Conservation (phyloP, 108 stramenopile species). For the Seminavis robusta region DNA sequence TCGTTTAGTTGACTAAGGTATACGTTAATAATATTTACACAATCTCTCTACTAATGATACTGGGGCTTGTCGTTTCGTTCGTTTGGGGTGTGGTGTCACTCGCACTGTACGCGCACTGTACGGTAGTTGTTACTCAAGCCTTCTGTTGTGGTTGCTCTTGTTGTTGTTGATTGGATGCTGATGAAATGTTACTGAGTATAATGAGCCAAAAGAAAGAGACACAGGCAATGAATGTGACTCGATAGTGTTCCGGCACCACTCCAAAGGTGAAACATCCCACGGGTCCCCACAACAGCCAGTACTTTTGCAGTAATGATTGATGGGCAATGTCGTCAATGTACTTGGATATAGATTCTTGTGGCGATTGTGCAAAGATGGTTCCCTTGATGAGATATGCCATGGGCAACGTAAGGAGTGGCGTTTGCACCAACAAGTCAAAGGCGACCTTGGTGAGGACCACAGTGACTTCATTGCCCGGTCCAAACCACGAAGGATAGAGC, state of each 20-base stretch:
- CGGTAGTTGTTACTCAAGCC: too few species aligned
- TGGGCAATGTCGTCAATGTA: constrained; percentile 43
- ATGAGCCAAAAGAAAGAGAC: constrained; percentile 69
- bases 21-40: too few species aligned
- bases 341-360: constrained; percentile 22
- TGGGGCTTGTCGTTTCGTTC: too few species aligned
- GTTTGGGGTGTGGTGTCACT: too few species aligned
- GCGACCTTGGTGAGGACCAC: constrained; percentile 42
- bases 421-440: constrained; percentile 42
- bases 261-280: constrained; percentile 47
- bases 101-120: too few species aligned
- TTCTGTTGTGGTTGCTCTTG: too few species aligned
- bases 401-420: constrained; percentile 47
- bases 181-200: too few species aligned
- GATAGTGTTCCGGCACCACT: constrained; percentile 49
- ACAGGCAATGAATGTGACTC: constrained; percentile 44
- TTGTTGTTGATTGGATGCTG: too few species aligned
- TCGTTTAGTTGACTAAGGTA: too few species aligned
- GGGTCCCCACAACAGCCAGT: constrained; percentile 48
- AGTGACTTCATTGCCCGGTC: constrained; percentile 19
- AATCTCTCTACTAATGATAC: too few species aligned
- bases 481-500: constrained; percentile 49
- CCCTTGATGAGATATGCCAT: constrained; percentile 62
- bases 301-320: constrained; percentile 47
- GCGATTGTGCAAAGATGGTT: constrained; percentile 30